Percentiles rank a stretch among this genome's conserved stretches.
Evolutionary conservation across 192 early-diverging fungal genomes (phyloP).

Genomic region (Tieghemiomyces parasiticus): DNA sequence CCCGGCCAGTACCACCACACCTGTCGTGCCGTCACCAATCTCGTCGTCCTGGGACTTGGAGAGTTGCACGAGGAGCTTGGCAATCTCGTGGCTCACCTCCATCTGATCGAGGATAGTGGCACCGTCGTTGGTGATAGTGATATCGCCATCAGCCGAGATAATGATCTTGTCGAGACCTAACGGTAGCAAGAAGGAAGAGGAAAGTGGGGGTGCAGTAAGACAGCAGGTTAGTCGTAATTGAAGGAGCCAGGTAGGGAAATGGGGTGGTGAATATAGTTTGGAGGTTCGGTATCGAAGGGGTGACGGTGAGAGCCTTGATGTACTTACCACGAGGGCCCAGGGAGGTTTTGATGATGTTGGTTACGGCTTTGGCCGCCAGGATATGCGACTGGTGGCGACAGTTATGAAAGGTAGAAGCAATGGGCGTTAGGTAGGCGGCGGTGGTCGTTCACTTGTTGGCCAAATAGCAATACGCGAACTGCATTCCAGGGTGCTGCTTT

Average conservation of each 20-base stretch:
- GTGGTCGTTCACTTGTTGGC: no score
- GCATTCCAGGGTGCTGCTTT: no score
- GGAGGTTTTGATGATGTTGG: slow-evolving; percentile 96
- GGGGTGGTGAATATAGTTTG: no score
- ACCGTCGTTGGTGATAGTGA: slow-evolving; percentile 98
- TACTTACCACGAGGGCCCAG: slow-evolving; percentile 83
- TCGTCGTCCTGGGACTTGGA: slow-evolving; percentile 99
- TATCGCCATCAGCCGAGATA: slow-evolving; percentile 98
- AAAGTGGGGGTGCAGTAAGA: background rate
- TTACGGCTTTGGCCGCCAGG: slow-evolving; percentile 90
- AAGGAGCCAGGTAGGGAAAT: background rate
- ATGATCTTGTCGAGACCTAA: slow-evolving; percentile 97
- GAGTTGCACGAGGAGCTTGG: slow-evolving; percentile 91
- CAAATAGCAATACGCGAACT: no score
- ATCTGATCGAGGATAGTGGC: slow-evolving; percentile 96
- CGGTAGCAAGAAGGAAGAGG: background rate
- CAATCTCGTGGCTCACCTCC: slow-evolving; percentile 99
- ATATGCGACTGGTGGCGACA: slow-evolving; percentile 71
- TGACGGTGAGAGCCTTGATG: no score
- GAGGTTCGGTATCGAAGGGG: no score
- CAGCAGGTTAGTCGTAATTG: background rate
- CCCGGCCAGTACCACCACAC: slow-evolving; percentile 98
- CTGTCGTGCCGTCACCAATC: slow-evolving; percentile 99
- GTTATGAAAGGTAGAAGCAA: background rate
- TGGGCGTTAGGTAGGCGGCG: no score